A percentile compares a stretch with the other conserved stretches of the same genome.
Conservation (phyloP, 768 basidiomycete genomes). For the Fistulinella prunicolor region DNA sequence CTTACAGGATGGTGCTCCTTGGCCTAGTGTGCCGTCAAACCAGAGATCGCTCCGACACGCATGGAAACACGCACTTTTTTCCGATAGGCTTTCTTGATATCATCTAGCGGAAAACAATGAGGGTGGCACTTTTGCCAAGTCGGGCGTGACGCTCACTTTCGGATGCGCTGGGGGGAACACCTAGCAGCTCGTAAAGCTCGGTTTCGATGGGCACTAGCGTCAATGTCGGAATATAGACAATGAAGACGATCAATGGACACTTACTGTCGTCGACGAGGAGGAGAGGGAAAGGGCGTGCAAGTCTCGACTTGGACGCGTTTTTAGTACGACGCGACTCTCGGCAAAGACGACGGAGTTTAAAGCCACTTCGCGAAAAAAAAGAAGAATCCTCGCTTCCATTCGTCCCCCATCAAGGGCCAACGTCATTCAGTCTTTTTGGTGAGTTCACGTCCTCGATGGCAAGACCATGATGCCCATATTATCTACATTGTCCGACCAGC, state of each 20-base stretch:
- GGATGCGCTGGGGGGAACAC: slow-evolving; percentile 63
- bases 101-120: slow-evolving; percentile 43
- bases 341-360: slow-evolving; percentile 34
- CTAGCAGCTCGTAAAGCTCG: slow-evolving; percentile 85
- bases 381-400: not conserved
- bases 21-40: slow-evolving; percentile 49
- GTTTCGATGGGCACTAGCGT: slow-evolving; percentile 67
- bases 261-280: slow-evolving; percentile 23
- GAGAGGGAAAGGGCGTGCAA: slow-evolving; percentile 1
- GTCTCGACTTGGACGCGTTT: slow-evolving; percentile 21
- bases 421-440: slow-evolving; percentile 11
- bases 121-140: not conserved
- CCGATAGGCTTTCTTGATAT: slow-evolving; percentile 93
- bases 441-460: slow-evolving; percentile 13
- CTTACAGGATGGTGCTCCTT: slow-evolving; percentile 85
- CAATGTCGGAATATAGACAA: slow-evolving; percentile 1
- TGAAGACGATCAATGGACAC: slow-evolving; percentile 11
- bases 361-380: slow-evolving; percentile 5
- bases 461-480: slow-evolving; percentile 58
- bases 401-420: not conserved
- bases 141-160: slow-evolving; percentile 51
- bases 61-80: slow-evolving; percentile 62
- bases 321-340: slow-evolving; percentile 28
- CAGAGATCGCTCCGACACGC: not conserved
- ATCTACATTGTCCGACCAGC: slow-evolving; percentile 92